Percentiles rank a stretch among this genome's conserved stretches.
These are phyloP conservation scores for Claviceps monticola DNA, from an alignment of 2,329 filamentous ascomycete species.

Conservation along the genomic window DNA sequence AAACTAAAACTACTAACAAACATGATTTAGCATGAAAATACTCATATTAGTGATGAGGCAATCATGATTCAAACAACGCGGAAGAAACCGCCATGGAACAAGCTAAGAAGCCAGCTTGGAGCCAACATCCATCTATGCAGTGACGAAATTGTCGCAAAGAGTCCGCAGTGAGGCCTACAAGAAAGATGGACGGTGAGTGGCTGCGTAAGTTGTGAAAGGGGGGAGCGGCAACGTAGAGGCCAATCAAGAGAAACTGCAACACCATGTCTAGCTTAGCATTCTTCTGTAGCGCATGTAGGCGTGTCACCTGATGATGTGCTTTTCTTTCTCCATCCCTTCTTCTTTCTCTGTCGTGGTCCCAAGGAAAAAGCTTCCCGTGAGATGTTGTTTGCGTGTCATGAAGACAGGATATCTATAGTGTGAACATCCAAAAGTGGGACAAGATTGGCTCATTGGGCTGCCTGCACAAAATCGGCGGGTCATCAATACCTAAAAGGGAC, in stretches of 20 bases:
- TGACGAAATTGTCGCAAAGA: background rate
- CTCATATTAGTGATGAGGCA: no score
- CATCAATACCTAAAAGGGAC: background rate
- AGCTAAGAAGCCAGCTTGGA: background rate
- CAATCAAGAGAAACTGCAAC: slow-evolving; percentile 5
- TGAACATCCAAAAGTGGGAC: background rate
- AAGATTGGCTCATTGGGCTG: background rate
- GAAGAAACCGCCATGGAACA: background rate
- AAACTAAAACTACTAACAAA: no score
- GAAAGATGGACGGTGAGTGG: slow-evolving; percentile 2
- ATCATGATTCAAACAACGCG: background rate
- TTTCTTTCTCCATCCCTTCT: background rate
- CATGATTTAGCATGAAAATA: no score
- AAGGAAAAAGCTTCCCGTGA: background rate
- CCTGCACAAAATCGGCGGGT: background rate
- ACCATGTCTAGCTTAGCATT: slow-evolving; percentile 7
- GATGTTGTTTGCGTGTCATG: no score
- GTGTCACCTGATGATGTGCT: background rate
- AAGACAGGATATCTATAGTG: no score
- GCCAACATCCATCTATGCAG: slow-evolving; percentile 2
- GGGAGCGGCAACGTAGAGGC: background rate
- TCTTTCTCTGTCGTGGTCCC: background rate
- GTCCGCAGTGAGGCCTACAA: slow-evolving; percentile 3
- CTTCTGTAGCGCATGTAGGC: background rate
- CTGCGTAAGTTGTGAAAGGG: background rate